phyloP scores from a whole-genome alignment of 371 early-diverging fungal genomes.

The Mucor velutinosus region DNA sequence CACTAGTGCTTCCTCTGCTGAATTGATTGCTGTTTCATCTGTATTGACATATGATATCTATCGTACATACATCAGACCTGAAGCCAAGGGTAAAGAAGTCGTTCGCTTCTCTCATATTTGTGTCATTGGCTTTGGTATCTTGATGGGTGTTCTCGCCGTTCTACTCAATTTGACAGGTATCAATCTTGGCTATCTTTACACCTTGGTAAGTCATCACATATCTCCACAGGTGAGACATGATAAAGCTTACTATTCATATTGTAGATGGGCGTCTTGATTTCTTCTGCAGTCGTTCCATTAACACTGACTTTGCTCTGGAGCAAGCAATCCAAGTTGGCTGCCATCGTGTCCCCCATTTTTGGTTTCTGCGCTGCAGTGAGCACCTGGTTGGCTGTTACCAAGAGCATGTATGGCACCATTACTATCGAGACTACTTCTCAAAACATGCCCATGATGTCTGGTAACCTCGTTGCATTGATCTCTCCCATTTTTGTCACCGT shows the following conservation, averaged over 20 bases:
- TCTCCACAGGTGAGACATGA: background rate
- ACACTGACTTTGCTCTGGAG: conserved; percentile 65
- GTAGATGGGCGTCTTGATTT: conserved; percentile 69
- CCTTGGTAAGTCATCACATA: conserved; percentile 25
- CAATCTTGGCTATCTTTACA: conserved; percentile 67
- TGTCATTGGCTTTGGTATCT: conserved; percentile 61
- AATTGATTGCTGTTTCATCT: conserved; percentile 72
- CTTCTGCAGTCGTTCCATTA: conserved; percentile 68
- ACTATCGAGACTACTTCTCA: conserved; percentile 57
- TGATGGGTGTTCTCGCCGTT: conserved; percentile 69
- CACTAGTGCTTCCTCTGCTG: conserved; percentile 69
- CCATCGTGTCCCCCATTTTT: conserved; percentile 54
- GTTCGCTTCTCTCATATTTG: conserved; percentile 61
- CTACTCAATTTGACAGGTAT: conserved; percentile 64
- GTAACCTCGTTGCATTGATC: conserved; percentile 56
- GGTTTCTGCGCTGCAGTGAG: conserved; percentile 56
- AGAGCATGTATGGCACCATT: conserved; percentile 56
- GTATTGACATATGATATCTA: conserved; percentile 72
- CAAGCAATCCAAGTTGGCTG: conserved; percentile 61
- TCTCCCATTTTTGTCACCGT: conserved; percentile 28
- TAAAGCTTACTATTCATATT: background rate
- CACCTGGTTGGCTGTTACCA: conserved; percentile 65
- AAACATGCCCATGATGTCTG: conserved; percentile 74
- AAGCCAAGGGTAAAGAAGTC: conserved; percentile 60
- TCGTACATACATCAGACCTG: conserved; percentile 66